Evolutionary conservation across 139 green algal genomes (phyloP), one percentile per base, ranked within the genome.

Genomic region (Tetraselmis chui): DNA sequence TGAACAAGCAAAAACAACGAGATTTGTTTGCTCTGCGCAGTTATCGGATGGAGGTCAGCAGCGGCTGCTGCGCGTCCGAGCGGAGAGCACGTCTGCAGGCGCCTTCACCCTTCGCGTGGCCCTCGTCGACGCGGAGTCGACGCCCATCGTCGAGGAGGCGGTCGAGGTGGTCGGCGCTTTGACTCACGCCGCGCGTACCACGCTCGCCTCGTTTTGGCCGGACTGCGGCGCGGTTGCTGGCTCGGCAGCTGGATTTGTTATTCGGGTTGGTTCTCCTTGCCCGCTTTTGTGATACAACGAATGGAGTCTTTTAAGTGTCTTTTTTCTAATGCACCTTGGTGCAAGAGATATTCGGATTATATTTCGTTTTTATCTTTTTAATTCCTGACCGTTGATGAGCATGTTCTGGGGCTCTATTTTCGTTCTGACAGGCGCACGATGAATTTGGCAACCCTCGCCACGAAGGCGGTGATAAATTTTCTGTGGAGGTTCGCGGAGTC

Each of bases 391-490:
- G n/a, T n/a, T n/a, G n/a, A n/a, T n/a, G n/a, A n/a, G 75, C 23
- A 1, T 79, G 75, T 79, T 32, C 25, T n/a, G 11, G 30, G 28
- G n/a, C 27, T 32, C 22, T 67, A 67, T 5, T 23, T 22, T 30
- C 5, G 2, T 1, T 82, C n/a, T n/a, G n/a, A 45, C 83, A 86
- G 83, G 83, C 83, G 29, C 79, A 75, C 27, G 83, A 86, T 75
- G 75, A 59, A 30, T 82, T 79, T 23, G 58, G 32, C 32, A 86
- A 86, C 30, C 18, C 58, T 28, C 31, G 83, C 23, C 26, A 30
- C 28, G 74, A 30, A 29, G 83, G 83, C 0, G 76, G 83, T 1
- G 83, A 84, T 59, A 18, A 29, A 29, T 86, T 86, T 76, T 23
- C 59, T 31, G 79, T 79, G 23, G 58, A 81, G 2, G 59, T 86